Evolutionary conservation across 768 basidiomycete genomes (phyloP).

Genomic region (Collybiopsis luxurians): DNA sequence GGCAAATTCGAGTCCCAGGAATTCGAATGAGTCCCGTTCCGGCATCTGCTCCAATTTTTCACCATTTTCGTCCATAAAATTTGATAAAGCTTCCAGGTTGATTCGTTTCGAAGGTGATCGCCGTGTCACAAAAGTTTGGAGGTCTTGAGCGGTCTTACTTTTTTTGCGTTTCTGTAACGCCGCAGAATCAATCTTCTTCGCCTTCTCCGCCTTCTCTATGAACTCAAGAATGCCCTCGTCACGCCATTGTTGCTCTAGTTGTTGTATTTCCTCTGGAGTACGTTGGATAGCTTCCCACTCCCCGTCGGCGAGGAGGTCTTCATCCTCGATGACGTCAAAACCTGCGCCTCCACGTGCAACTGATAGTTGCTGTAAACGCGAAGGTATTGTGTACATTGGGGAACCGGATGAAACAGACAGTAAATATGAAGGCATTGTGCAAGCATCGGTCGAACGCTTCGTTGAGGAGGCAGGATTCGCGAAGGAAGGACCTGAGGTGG

Average conservation of each 20-base stretch:
- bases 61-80: slow-evolving; percentile 40
- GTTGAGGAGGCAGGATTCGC: slow-evolving; percentile 7
- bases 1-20: slow-evolving; percentile 13
- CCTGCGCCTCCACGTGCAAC: slow-evolving; percentile 55
- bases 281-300: slow-evolving; percentile 66
- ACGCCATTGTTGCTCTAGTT: slow-evolving; percentile 24
- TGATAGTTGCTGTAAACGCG: slow-evolving; percentile 65
- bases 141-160: too few relatives aligned
- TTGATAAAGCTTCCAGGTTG: slow-evolving; percentile 55
- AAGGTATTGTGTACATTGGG: slow-evolving; percentile 33
- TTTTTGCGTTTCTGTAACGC: background rate
- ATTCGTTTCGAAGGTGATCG: slow-evolving; percentile 34
- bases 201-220: too few relatives aligned
- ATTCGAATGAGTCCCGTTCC: slow-evolving; percentile 10
- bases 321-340: slow-evolving; percentile 52
- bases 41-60: slow-evolving; percentile 23
- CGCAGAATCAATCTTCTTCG: background rate
- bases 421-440: slow-evolving; percentile 9
- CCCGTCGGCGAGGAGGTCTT: slow-evolving; percentile 68
- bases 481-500: slow-evolving; percentile 8
- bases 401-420: slow-evolving; percentile 23
- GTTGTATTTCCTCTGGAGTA: slow-evolving; percentile 46
- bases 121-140: too few relatives aligned
- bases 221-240: background rate
- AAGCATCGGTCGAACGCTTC: slow-evolving; percentile 22